phyloP scores from a whole-genome alignment of 2,329 filamentous ascomycete species.

The Diaporthe amygdali region DNA sequence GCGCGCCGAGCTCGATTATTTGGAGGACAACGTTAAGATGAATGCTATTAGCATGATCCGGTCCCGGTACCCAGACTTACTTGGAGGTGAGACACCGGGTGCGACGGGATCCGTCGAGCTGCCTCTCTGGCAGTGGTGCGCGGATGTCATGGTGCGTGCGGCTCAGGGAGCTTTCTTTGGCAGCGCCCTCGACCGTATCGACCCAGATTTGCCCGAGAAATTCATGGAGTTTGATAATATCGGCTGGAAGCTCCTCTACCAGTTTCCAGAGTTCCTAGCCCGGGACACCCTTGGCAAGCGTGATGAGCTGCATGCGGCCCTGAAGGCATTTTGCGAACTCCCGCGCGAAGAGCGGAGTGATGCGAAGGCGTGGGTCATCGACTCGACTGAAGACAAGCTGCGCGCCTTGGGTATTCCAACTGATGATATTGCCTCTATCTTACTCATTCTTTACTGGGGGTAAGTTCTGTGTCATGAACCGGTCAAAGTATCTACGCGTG shows the following conservation, averaged over 20 bases:
- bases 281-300: not conserved
- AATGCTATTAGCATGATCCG: not conserved
- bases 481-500: too few relatives aligned
- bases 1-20: not conserved
- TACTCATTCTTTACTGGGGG: not conserved
- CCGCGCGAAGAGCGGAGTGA: not conserved
- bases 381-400: not conserved
- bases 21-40: not conserved
- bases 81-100: not conserved
- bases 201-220: not conserved
- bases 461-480: too few relatives aligned
- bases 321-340: not conserved
- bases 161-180: not conserved
- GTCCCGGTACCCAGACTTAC: not conserved
- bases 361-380: not conserved
- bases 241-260: not conserved
- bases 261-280: not conserved
- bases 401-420: not conserved
- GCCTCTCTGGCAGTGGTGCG: not conserved
- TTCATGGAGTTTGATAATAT: not conserved
- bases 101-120: not conserved
- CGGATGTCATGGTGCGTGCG: not conserved
- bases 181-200: not conserved
- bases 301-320: not conserved
- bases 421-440: not conserved